A percentile compares a stretch with the other conserved stretches of the same genome.
Evolutionary conservation across 768 basidiomycete species (phyloP).

Genomic region (Lentinula aciculospora): DNA sequence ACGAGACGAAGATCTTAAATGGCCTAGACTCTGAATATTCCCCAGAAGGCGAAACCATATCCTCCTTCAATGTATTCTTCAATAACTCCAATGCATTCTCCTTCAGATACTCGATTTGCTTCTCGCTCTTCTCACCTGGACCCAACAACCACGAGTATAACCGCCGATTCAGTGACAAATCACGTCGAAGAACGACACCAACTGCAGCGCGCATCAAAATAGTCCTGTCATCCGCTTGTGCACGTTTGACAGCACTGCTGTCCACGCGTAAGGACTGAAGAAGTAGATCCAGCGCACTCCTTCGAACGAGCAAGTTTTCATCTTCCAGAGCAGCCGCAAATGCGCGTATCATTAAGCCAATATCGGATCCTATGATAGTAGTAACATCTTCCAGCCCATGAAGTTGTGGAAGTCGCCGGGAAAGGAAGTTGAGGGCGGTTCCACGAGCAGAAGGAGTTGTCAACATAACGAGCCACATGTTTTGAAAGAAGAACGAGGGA

Average conservation of each 20-base stretch:
- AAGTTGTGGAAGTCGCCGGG: conserved; percentile 71
- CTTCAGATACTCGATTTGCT: conserved; percentile 67
- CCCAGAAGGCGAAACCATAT: conserved; percentile 69
- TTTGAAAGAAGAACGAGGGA: conserved; percentile 89
- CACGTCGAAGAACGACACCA: conserved; percentile 86
- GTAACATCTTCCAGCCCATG: conserved; percentile 69
- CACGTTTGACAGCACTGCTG: conserved; percentile 61
- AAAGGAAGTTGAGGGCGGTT: conserved; percentile 82
- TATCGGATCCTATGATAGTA: conserved; percentile 73
- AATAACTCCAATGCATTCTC: conserved; percentile 71
- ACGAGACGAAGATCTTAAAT: conserved; percentile 92
- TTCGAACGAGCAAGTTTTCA: conserved; percentile 84
- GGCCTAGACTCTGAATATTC: conserved; percentile 79
- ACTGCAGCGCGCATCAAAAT: conserved; percentile 85
- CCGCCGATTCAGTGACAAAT: conserved; percentile 88
- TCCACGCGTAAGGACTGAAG: conserved; percentile 72
- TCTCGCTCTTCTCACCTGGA: conserved; percentile 68
- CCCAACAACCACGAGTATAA: conserved; percentile 93
- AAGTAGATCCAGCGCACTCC: conserved; percentile 82
- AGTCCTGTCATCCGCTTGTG: conserved; percentile 65
- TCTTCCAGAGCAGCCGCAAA: conserved; percentile 91
- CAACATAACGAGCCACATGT: conserved; percentile 90
- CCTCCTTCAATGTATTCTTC: conserved; percentile 66
- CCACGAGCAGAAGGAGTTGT: conserved; percentile 84
- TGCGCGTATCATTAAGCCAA: conserved; percentile 92